Evolutionary conservation across 371 early-diverging fungal species (phyloP), one percentile per base, ranked within the genome.

Genomic region (Syncephalastrum sp.): DNA sequence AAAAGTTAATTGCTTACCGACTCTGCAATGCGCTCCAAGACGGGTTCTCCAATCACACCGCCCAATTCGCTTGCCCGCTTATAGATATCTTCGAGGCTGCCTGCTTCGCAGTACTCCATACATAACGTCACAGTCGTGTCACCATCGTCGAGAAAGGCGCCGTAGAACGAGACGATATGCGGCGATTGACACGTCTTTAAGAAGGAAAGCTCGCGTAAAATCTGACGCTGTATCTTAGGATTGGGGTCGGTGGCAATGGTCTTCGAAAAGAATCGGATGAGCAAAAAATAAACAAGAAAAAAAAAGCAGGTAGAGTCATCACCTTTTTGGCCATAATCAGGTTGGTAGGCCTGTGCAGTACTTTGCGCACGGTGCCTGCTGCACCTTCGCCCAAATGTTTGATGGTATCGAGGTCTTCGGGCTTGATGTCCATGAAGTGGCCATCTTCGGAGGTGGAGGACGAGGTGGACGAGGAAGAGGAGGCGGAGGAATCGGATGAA

Each of bases 291-390:
- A 21, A 41, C 47, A 23, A 23, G 15, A 21, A 41, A 38, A n/a
- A 42, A 21, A 41, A 38, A n/a, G 25, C 43, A 44, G 19, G 29
- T 8, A 17, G 41, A 13, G 8, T 4, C 5, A 29, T 54, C 77
- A 88, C 88, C 89, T 98, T 98, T 54, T 92, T 84, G 4, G 99
- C 99, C 96, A 98, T 95, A 33, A 96, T 78, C n/a, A 81, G 79
- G 16, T 77, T 72, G 25, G 86, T 85, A 16, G 94, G 92, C 53
- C 70, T 72, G 69, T 97, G 91, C 56, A 77, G 63, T 24, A 95
- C 91, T 72, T 91, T 90, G 54, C 87, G 80, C 27, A 98, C 98
- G 6, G 95, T 92, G 17, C 98, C 99, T 41, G 94, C 96, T 47
- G 92, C 88, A 17, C 99, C 99, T 49, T 93, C 90, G 38, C 98